A percentile compares a stretch with the other conserved stretches of the same genome.
Conservation (phyloP, 768 basidiomycete species). For the Leccinum imitatum region DNA sequence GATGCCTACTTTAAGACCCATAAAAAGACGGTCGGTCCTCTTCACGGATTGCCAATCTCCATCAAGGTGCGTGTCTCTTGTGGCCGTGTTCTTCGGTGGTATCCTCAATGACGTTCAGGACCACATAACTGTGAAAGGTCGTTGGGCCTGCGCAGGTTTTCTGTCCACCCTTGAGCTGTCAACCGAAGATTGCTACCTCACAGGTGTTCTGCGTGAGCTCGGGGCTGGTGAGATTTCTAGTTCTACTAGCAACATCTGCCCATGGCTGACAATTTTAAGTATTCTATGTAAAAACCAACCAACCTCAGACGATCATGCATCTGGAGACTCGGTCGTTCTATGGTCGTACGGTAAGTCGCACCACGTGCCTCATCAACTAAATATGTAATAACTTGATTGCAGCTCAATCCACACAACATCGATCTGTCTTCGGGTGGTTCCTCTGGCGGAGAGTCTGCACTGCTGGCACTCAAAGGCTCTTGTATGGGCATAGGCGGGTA, state of each 20-base stretch:
- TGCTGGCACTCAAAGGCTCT: conserved; percentile 46
- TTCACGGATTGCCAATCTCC: conserved; percentile 42
- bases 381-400: conserved; percentile 4
- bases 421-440: conserved; percentile 49
- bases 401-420: conserved; percentile 47
- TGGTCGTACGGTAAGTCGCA: conserved; percentile 28
- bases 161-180: conserved; percentile 23
- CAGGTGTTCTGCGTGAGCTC: conserved; percentile 38
- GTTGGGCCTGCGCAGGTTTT: conserved; percentile 39
- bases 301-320: conserved; percentile 44
- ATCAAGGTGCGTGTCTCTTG: conserved; percentile 35
- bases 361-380: neutral
- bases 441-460: conserved; percentile 50
- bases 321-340: conserved; percentile 36
- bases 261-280: conserved; percentile 24
- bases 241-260: neutral
- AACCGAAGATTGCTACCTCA: conserved; percentile 30
- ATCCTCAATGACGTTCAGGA: conserved; percentile 29
- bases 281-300: conserved; percentile 45
- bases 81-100: neutral
- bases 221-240: conserved; percentile 38
- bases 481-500: conserved; percentile 45
- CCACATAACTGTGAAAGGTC: conserved; percentile 41
- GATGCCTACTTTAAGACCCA: conserved; percentile 39
- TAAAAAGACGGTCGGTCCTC: conserved; percentile 41